Conservation (phyloP, 805 yeast species). For the Yamadazyma phyllophila region DNA sequence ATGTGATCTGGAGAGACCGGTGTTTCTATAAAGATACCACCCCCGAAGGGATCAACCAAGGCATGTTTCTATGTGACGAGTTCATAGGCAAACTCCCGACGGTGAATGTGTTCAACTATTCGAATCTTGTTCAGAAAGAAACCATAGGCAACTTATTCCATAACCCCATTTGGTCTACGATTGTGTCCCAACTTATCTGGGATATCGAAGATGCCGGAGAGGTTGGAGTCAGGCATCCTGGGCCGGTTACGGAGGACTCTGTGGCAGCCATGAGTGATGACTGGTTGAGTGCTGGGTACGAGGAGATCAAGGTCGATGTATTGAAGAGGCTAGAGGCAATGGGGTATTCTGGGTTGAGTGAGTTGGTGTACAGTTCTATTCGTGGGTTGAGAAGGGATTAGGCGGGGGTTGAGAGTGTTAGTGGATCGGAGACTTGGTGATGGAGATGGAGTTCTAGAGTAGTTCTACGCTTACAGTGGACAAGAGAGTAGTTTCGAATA, state of each 20-base stretch:
- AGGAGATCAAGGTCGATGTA: constrained; percentile 45
- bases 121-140: constrained; percentile 25
- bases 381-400: constrained; percentile 15
- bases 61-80: constrained; percentile 35
- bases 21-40: constrained; percentile 40
- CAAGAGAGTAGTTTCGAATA: too few relatives aligned
- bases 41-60: constrained; percentile 28
- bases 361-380: constrained; percentile 52
- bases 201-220: constrained; percentile 42
- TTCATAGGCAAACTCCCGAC: constrained; percentile 30
- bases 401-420: background rate
- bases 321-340: constrained; percentile 38
- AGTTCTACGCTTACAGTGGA: too few relatives aligned
- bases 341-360: constrained; percentile 51
- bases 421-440: too few relatives aligned
- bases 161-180: constrained; percentile 49
- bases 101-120: constrained; percentile 29
- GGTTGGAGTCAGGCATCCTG: constrained; percentile 43
- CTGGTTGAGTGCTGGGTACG: constrained; percentile 43
- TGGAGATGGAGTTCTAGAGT: too few relatives aligned
- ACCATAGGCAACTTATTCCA: constrained; percentile 45
- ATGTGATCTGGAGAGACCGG: constrained; percentile 55
- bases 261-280: constrained; percentile 31
- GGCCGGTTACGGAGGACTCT: constrained; percentile 49
- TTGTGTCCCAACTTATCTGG: constrained; percentile 45